These are phyloP conservation scores for Tylopilus plumbeoviolaceoides DNA, from an alignment of 768 basidiomycete species.

Conservation along the genomic window DNA sequence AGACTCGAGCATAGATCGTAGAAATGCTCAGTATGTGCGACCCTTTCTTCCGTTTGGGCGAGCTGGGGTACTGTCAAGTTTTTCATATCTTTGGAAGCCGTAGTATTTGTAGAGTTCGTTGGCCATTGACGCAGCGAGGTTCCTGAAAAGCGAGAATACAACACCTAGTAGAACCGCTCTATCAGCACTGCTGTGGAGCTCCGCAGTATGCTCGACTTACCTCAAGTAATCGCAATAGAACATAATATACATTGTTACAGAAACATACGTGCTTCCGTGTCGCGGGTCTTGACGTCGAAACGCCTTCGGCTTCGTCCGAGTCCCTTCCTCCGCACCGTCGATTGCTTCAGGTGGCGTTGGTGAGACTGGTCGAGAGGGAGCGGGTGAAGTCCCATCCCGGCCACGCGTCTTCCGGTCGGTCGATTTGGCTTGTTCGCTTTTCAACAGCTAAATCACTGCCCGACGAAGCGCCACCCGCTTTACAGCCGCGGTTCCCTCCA, in stretches of 20 bases:
- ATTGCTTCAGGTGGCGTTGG: slow-evolving; percentile 49
- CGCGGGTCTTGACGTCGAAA: slow-evolving; percentile 26
- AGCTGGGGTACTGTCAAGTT: slow-evolving; percentile 27
- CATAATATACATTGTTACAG: slow-evolving; percentile 86
- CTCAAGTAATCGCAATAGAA: slow-evolving; percentile 80
- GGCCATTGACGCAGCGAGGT: slow-evolving; percentile 49
- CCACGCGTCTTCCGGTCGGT: slow-evolving; percentile 55
- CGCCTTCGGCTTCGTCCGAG: slow-evolving; percentile 9
- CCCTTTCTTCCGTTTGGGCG: slow-evolving; percentile 31
- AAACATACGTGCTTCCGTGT: slow-evolving; percentile 68
- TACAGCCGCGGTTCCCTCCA: slow-evolving; percentile 40
- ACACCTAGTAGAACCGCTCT: slow-evolving; percentile 47
- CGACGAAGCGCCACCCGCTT: slow-evolving; percentile 35
- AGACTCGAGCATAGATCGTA: slow-evolving; percentile 78
- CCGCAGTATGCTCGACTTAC: slow-evolving; percentile 40
- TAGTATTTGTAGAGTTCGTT: slow-evolving; percentile 19
- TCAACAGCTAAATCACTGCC: slow-evolving; percentile 69
- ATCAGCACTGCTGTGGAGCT: not conserved
- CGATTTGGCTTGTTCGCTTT: slow-evolving; percentile 79
- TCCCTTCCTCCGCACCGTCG: slow-evolving; percentile 30
- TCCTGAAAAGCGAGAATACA: slow-evolving; percentile 89
- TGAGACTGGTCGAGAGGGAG: slow-evolving; percentile 59
- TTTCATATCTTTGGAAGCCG: slow-evolving; percentile 27
- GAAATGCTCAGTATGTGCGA: slow-evolving; percentile 56
- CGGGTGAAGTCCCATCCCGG: slow-evolving; percentile 49